Percentiles rank a stretch among this genome's conserved stretches.
Evolutionary conservation across 345 rosid species (phyloP).

Genomic region (Capsella bursapastoris): DNA sequence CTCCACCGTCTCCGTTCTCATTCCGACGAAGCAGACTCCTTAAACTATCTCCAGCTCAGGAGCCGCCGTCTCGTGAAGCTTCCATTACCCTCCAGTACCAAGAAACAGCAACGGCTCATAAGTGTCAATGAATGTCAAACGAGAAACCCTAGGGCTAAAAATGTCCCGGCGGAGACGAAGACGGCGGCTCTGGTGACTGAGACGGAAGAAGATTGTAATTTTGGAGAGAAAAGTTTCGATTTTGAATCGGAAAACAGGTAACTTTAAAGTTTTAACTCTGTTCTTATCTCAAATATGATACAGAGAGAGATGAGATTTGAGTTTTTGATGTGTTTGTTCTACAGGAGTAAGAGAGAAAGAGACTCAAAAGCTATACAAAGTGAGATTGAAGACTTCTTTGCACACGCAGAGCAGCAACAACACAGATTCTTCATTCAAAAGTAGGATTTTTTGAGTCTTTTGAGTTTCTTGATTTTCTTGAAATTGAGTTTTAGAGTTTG

Average conservation of each 20-base stretch:
- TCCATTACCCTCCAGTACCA: constrained; percentile 6
- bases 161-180: constrained; percentile 10
- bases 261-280: not conserved
- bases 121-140: not conserved
- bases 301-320: not conserved
- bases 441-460: constrained; percentile 33
- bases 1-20: constrained; percentile 53
- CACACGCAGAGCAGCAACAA: constrained; percentile 60
- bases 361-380: constrained; percentile 46
- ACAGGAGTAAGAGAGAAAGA: constrained; percentile 4
- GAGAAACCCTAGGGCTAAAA: constrained; percentile 30
- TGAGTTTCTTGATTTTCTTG: not conserved
- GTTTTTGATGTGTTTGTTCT: not conserved
- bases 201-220: not conserved
- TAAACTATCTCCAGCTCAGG: constrained; percentile 66
- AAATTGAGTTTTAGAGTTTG: not conserved
- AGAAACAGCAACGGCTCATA: constrained; percentile 26
- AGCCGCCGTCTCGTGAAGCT: constrained; percentile 63
- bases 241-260: constrained; percentile 37
- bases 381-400: constrained; percentile 83
- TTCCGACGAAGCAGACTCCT: constrained; percentile 45
- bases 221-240: constrained; percentile 26
- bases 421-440: constrained; percentile 60
- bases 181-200: not conserved
- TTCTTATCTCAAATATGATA: not conserved